Conservation (phyloP, 805 yeast species). For the Isabelozyma rhagii region DNA sequence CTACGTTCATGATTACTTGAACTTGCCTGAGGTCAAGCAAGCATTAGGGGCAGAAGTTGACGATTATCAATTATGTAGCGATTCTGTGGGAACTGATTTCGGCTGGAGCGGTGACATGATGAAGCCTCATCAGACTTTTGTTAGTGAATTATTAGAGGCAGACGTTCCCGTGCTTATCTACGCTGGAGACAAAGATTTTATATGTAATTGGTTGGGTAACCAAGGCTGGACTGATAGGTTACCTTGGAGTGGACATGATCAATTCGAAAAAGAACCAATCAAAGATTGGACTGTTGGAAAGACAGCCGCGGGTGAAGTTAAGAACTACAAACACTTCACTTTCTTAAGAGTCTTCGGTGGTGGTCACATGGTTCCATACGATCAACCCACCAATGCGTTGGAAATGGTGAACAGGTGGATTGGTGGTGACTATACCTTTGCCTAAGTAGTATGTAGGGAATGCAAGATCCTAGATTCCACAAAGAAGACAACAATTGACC, state of each 20-base stretch:
- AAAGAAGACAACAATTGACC: no score
- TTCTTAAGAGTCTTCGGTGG: constrained; percentile 83
- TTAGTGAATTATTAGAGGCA: constrained; percentile 62
- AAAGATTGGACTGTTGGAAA: constrained; percentile 41
- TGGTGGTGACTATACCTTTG: constrained; percentile 45
- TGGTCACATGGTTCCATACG: constrained; percentile 95
- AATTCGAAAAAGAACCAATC: constrained; percentile 42
- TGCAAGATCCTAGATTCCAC: no score
- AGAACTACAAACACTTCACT: constrained; percentile 69
- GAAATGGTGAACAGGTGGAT: constrained; percentile 88
- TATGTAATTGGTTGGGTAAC: constrained; percentile 92
- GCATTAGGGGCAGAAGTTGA: constrained; percentile 92
- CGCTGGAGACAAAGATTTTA: constrained; percentile 91
- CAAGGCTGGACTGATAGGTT: constrained; percentile 74
- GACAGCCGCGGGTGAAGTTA: constrained; percentile 63
- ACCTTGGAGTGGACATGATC: constrained; percentile 57
- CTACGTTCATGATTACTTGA: constrained; percentile 75
- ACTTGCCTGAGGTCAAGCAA: constrained; percentile 67
- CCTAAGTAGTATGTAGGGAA: background rate
- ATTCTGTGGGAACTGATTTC: constrained; percentile 75
- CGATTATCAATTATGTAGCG: constrained; percentile 70
- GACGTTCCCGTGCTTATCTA: constrained; percentile 79
- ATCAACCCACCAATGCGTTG: constrained; percentile 75
- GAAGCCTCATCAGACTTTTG: constrained; percentile 66
- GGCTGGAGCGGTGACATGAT: constrained; percentile 87